A percentile compares a stretch with the other conserved stretches of the same genome.
These are phyloP conservation scores for Hanseniaspora lachancei DNA, from an alignment of 805 yeast species.

Conservation along the genomic window DNA sequence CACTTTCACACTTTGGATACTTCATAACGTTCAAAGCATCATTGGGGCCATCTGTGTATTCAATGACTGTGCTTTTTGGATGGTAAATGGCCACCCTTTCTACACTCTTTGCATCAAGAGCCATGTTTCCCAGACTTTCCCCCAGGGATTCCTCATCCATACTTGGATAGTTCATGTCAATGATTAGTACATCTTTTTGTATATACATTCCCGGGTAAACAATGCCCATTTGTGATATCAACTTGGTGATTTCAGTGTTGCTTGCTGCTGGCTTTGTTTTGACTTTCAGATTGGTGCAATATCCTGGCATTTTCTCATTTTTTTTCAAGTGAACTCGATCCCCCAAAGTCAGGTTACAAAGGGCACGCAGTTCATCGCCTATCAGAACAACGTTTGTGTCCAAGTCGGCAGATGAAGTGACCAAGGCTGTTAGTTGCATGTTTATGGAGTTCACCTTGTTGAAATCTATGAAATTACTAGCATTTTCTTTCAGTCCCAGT, in stretches of 20 bases:
- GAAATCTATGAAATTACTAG: constrained; percentile 32
- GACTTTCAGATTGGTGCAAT: constrained; percentile 27
- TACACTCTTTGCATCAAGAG: constrained; percentile 29
- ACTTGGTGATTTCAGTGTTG: constrained; percentile 29
- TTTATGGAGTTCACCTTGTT: constrained; percentile 31
- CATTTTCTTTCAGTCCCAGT: constrained; percentile 28
- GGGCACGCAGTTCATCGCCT: constrained; percentile 33
- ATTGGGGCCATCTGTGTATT: background rate
- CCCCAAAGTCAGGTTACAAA: constrained; percentile 36
- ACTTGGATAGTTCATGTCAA: constrained; percentile 24
- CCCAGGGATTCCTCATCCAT: background rate
- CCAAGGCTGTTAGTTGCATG: constrained; percentile 35
- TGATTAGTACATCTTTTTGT: constrained; percentile 18
- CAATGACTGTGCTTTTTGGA: constrained; percentile 19
- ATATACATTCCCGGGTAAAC: constrained; percentile 43
- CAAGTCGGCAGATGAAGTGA: constrained; percentile 28
- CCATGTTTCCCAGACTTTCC: constrained; percentile 28
- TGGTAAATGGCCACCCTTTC: constrained; percentile 35
- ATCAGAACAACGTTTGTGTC: constrained; percentile 35
- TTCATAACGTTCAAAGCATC: constrained; percentile 25
- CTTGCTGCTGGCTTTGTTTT: constrained; percentile 19
- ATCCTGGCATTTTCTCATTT: constrained; percentile 37
- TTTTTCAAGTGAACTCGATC: constrained; percentile 39
- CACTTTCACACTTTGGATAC: constrained; percentile 33
- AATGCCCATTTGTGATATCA: constrained; percentile 44